These are phyloP conservation scores for Epithele typhae DNA, from an alignment of 768 basidiomycete genomes.

Conservation along the genomic window DNA sequence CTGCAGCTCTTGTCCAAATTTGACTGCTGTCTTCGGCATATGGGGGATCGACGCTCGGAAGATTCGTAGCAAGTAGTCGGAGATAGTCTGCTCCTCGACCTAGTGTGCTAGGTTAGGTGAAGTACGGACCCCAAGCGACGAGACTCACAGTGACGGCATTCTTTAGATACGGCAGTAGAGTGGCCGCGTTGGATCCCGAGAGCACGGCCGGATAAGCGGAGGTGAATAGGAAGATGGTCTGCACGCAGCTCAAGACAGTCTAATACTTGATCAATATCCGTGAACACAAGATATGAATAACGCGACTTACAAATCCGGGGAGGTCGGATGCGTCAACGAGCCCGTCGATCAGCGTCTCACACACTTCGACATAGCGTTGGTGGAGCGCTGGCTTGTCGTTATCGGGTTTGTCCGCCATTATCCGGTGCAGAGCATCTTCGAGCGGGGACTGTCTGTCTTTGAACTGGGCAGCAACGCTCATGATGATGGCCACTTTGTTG, in stretches of 20 bases:
- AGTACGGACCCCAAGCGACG: background rate
- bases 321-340: slow-evolving; percentile 84
- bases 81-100: slow-evolving; percentile 79
- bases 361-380: slow-evolving; percentile 72
- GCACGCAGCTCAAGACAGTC: slow-evolving; percentile 81
- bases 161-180: slow-evolving; percentile 87
- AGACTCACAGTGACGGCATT: slow-evolving; percentile 66
- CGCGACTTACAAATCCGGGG: slow-evolving; percentile 65
- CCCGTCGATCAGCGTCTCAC: slow-evolving; percentile 81
- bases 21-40: slow-evolving; percentile 86
- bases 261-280: slow-evolving; percentile 24
- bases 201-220: slow-evolving; percentile 81
- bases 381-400: slow-evolving; percentile 51
- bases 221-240: slow-evolving; percentile 80
- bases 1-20: slow-evolving; percentile 87
- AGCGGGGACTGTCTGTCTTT: slow-evolving; percentile 80
- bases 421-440: slow-evolving; percentile 81
- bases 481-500: slow-evolving; percentile 73
- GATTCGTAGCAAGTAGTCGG: slow-evolving; percentile 85
- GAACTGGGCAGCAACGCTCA: slow-evolving; percentile 80
- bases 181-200: slow-evolving; percentile 79
- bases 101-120: slow-evolving; percentile 25
- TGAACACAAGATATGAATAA: background rate
- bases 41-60: slow-evolving; percentile 81
- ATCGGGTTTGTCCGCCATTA: slow-evolving; percentile 70